Base-by-base conservation (phyloP, 495 filamentous ascomycete species). In the Trichoderma virens region DNA sequence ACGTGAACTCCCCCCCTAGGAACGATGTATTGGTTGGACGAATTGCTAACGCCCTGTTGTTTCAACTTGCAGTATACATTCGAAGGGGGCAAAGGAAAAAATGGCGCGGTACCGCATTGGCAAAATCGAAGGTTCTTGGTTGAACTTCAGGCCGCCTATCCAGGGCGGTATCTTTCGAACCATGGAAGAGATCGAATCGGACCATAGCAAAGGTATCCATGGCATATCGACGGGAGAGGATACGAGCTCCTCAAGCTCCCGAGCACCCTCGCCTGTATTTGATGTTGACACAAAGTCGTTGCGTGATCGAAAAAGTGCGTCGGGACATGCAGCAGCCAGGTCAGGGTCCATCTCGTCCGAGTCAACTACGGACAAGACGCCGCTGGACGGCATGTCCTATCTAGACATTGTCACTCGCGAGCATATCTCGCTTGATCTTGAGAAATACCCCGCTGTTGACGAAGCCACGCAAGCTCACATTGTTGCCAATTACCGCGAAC, bases 21-120 rank as follows among this genome's bases (percentile, higher is more conserved):
- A 64, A 27, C 14, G n/a, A 41, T 20, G n/a, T 13, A 8, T 41
- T 39, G 39, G 43, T 18, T 23, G 30, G 13, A 25, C n/a, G 35
- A 7, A 65, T 31, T 63, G 28, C 25, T 64, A 30, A 32, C 38
- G 31, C 13, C 32, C 32, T 35, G 5, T 11, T 35, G 4, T 5
- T 23, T 13, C 38, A 62, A 1, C 3, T 60, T 60, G 13, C 68
- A 97, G 93, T 64, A 77, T 98, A 27, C 94, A 98, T 73, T 97
- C 93, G 13, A 60, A 75, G 64, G 90, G 93, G 73, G 87, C 95
- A 38, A 83, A 83, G 66, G 72, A 85, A 62, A 85, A 82, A 69
- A 97, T 98, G 91, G 73, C 84, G 34, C 82, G 80, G 61, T 98
- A 90, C 72, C 86, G 91, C 63, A 92, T 98, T 72, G 94, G 94